Conservation (phyloP, 345 rosid species). For the Excoecaria agallocha region DNA sequence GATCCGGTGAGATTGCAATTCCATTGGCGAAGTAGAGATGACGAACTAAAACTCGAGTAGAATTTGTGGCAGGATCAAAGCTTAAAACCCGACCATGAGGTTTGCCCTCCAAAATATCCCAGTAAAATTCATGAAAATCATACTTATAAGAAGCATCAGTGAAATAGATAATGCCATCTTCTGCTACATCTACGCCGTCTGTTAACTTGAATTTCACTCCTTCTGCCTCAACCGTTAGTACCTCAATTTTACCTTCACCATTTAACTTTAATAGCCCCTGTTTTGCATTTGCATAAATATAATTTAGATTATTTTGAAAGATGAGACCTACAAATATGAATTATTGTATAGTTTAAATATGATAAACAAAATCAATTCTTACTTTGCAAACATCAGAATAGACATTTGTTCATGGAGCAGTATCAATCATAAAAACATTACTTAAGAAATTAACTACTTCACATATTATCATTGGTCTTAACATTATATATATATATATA, state of each 20-base stretch:
- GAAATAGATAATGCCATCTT: constrained; percentile 64
- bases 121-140: constrained; percentile 2
- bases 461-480: too few relatives aligned
- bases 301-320: too few relatives aligned
- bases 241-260: constrained; percentile 38
- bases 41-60: constrained; percentile 42
- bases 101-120: constrained; percentile 57
- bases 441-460: too few relatives aligned
- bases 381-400: too few relatives aligned
- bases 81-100: constrained; percentile 66
- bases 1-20: constrained; percentile 55
- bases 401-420: too few relatives aligned
- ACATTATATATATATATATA: too few relatives aligned
- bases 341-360: too few relatives aligned
- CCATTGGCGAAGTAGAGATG: constrained; percentile 78
- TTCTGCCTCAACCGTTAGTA: constrained; percentile 59
- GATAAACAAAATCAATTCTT: too few relatives aligned
- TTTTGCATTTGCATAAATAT: neutral
- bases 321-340: too few relatives aligned
- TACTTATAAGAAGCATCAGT: constrained; percentile 71
- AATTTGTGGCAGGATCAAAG: constrained; percentile 44
- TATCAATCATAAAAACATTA: too few relatives aligned
- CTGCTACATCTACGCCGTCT: constrained; percentile 57
- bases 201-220: constrained; percentile 57
- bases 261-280: constrained; percentile 68